Evolutionary conservation across 2,329 filamentous ascomycete genomes (phyloP).

Genomic region (Colletotrichum spinosum): DNA sequence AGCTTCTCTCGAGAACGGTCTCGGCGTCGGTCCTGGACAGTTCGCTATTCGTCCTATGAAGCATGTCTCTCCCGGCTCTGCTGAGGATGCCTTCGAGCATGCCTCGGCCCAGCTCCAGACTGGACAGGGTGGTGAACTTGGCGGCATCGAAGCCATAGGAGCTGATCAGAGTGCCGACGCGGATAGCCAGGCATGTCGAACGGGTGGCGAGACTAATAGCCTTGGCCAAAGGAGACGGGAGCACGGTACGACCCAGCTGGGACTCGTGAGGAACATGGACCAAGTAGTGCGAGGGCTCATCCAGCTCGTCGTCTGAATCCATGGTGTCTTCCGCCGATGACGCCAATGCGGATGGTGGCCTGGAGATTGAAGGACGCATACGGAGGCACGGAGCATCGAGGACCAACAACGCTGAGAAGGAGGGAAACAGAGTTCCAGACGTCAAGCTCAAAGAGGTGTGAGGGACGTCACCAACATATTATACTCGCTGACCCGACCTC

Average conservation of each 20-base stretch:
- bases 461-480: slow-evolving; percentile 11
- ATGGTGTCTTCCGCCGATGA: slow-evolving; percentile 21
- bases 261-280: slow-evolving; percentile 34
- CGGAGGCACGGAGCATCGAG: slow-evolving; percentile 30
- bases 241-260: slow-evolving; percentile 58
- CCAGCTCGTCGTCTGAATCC: slow-evolving; percentile 35
- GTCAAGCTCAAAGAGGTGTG: slow-evolving; percentile 4
- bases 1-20: slow-evolving; percentile 65
- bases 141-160: slow-evolving; percentile 65
- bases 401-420: background rate
- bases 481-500: slow-evolving; percentile 12
- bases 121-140: slow-evolving; percentile 66
- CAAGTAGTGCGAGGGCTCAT: slow-evolving; percentile 29
- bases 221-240: slow-evolving; percentile 68
- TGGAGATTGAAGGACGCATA: slow-evolving; percentile 22
- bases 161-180: slow-evolving; percentile 63
- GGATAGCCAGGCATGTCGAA: slow-evolving; percentile 68
- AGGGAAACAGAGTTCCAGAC: slow-evolving; percentile 6
- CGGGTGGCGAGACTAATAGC: slow-evolving; percentile 71
- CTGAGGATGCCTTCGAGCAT: slow-evolving; percentile 66
- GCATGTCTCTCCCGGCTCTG: slow-evolving; percentile 61
- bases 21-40: slow-evolving; percentile 65
- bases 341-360: slow-evolving; percentile 14
- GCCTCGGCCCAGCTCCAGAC: slow-evolving; percentile 66
- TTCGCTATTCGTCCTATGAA: slow-evolving; percentile 57